Base-by-base conservation (phyloP, 2,329 filamentous ascomycete species). In the Fusarium hainanense region DNA sequence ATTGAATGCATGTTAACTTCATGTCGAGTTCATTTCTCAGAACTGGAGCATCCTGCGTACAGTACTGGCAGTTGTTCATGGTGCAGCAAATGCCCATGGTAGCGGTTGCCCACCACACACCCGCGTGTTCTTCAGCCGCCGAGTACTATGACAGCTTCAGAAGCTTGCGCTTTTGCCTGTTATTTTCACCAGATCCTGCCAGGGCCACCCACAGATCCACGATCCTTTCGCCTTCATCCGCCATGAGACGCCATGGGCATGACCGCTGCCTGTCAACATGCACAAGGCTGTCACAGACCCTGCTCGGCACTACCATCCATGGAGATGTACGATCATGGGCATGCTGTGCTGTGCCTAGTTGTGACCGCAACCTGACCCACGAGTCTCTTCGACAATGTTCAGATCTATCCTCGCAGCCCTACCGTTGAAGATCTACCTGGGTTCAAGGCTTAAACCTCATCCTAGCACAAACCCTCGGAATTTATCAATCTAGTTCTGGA, bases 221-320 rank as follows among this genome's bases (percentile, higher is more conserved):
- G 58, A 70, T 60, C 40, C 65, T 46, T 49, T 55, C 48, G 42
- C 37, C 54, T 50, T 64, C 50, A 47, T 57, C 58, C 59, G 50
- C 41, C 54, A 51, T 58, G 41, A 47, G 51, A 58, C 54, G 44
- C 32, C 44, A 40, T 42, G 51, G 51, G 46, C 56, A 56, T 58
- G 66, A 57, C 54, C 57, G 63, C 58, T 60, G 59, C 63, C 68
- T 66, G 68, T 75, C 68, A 68, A 68, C 47, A 58, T 64, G 70
- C 66, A 73, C 72, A 63, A 74, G 67, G 71, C 72, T 74, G 71
- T 68, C 62, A 68, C 52, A 63, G 55, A 74, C 69, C 74, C 74
- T 76, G 64, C 60, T 50, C 68, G 71, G 72, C 64, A 76, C 67
- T 75, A 69, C 55, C 66, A 69, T 63, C 66, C 70, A 72, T 71